A percentile compares a stretch with the other conserved stretches of the same genome.
Evolutionary conservation across 176 grass and related monocot genomes (phyloP).

Genomic region (Bonia amplexicaulis): DNA sequence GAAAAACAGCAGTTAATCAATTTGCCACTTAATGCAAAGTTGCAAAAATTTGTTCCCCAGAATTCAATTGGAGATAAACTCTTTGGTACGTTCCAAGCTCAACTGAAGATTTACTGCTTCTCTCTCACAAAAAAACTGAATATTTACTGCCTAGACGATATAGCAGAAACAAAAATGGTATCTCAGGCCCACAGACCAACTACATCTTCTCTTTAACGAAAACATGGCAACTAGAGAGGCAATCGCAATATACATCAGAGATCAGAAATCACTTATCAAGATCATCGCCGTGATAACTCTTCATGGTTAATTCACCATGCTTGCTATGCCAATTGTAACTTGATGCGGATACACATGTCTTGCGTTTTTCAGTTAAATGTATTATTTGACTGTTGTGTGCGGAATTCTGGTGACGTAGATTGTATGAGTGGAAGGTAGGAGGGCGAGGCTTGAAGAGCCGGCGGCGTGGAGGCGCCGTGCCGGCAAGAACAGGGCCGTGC

Average conservation of each 20-base stretch:
- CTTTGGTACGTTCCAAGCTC: not conserved
- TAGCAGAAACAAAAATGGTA: not conserved
- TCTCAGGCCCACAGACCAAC: not conserved
- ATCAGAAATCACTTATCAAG: not conserved
- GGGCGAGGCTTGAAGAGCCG: too few relatives aligned
- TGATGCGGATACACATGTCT: too few relatives aligned
- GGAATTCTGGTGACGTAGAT: too few relatives aligned
- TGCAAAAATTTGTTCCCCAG: not conserved
- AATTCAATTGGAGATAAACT: not conserved
- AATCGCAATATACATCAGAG: not conserved
- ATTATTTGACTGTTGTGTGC: too few relatives aligned
- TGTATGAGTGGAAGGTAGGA: too few relatives aligned
- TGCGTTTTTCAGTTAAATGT: too few relatives aligned
- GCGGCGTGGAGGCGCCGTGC: too few relatives aligned
- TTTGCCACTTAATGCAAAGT: not conserved
- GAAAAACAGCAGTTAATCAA: not conserved
- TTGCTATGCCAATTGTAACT: not conserved
- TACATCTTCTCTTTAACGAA: not conserved
- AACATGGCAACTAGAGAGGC: slow-evolving; percentile 1
- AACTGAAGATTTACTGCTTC: not conserved
- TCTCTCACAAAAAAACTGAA: not conserved
- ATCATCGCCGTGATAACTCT: not conserved
- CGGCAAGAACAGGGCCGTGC: too few relatives aligned
- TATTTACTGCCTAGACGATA: not conserved
- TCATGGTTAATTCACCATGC: too few relatives aligned